Percentiles rank a stretch among this genome's conserved stretches.
Evolutionary conservation across 352 stramenopile species (phyloP).

Genomic region (Globisporangium radiosum): DNA sequence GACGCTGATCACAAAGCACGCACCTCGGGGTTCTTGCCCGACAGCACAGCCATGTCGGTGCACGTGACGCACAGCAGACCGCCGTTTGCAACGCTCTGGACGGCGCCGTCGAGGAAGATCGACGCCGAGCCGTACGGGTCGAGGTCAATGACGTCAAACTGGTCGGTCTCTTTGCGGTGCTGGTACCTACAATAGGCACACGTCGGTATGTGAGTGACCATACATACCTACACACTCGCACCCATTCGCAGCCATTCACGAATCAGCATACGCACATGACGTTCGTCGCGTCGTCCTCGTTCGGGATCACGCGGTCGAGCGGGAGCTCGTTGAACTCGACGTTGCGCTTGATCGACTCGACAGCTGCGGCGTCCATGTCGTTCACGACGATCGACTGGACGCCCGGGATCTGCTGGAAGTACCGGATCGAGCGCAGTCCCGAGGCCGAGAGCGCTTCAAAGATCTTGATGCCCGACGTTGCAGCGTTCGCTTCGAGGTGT

Average conservation of each 20-base stretch:
- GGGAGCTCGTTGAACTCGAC: conserved; percentile 86
- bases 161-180: conserved; percentile 78
- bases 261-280: conserved; percentile 56
- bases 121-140: conserved; percentile 98
- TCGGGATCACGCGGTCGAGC: conserved; percentile 77
- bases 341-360: conserved; percentile 95
- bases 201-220: neutral
- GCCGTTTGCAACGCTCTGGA: conserved; percentile 94
- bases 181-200: conserved; percentile 26
- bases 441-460: conserved; percentile 98
- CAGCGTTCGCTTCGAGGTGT: conserved; percentile 47
- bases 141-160: conserved; percentile 99
- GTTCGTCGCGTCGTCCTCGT: conserved; percentile 80
- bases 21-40: conserved; percentile 84
- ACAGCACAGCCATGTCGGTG: conserved; percentile 97
- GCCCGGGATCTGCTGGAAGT: conserved; percentile 98
- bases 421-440: conserved; percentile 97
- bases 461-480: conserved; percentile 91
- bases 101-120: conserved; percentile 97
- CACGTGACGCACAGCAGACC: conserved; percentile 99
- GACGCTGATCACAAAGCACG: neutral
- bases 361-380: conserved; percentile 95
- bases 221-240: no score
- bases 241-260: no score
- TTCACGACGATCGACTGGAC: conserved; percentile 98